phyloP scores from a whole-genome alignment of 176 grass and related monocot genomes.

The Paspalum vaginatum region DNA sequence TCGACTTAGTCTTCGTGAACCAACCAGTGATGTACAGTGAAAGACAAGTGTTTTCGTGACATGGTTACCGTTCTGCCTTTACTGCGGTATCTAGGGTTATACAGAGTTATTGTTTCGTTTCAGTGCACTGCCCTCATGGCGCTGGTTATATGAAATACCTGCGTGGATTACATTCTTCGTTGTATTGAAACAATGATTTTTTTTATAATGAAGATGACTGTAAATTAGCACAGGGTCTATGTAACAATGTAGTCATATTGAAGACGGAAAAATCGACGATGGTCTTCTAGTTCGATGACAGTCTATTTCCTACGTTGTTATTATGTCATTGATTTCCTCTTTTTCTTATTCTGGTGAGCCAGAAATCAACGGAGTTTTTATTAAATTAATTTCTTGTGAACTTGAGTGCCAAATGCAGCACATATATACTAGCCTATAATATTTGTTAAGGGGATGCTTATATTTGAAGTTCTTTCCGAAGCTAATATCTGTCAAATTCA shows the following conservation, averaged over 20 bases:
- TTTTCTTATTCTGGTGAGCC: no score
- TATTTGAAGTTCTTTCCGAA: no score
- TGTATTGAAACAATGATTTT: not conserved
- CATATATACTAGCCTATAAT: no score
- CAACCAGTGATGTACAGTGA: conserved; percentile 28
- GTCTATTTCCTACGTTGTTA: no score
- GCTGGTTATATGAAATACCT: conserved; percentile 26
- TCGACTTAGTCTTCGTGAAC: conserved; percentile 1
- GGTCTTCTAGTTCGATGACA: not conserved
- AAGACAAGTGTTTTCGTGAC: not conserved
- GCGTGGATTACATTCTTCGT: conserved; percentile 10
- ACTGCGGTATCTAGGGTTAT: conserved; percentile 9
- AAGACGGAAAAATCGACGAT: not conserved
- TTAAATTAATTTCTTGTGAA: no score
- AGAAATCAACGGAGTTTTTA: no score
- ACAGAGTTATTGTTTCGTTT: conserved; percentile 14
- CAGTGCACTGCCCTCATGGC: not conserved
- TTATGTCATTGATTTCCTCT: no score
- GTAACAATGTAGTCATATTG: not conserved
- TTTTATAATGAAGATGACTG: not conserved
- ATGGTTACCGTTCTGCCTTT: not conserved
- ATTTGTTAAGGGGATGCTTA: no score
- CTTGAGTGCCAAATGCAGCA: no score
- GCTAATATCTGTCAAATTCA: no score
- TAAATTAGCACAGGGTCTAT: conserved; percentile 18